A percentile compares a stretch with the other conserved stretches of the same genome.
Evolutionary conservation across 2,329 filamentous ascomycete species (phyloP).

Genomic region (Xylaria sp.): DNA sequence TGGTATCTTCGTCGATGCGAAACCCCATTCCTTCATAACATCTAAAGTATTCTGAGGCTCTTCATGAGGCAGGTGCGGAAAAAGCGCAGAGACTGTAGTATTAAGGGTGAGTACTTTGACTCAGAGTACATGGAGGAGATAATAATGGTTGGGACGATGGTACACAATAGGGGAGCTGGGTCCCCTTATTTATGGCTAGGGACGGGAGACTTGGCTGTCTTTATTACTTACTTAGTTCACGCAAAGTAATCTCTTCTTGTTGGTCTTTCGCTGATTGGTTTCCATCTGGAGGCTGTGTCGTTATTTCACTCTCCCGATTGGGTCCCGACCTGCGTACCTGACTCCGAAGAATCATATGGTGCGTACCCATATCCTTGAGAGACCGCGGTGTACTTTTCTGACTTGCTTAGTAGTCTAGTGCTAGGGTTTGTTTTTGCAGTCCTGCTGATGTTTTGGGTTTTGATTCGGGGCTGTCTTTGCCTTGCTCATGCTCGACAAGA

Average conservation of each 20-base stretch:
- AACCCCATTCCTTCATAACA: slow-evolving; percentile 23
- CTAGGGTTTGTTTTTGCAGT: not conserved
- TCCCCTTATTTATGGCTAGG: not conserved
- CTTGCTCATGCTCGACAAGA: not conserved
- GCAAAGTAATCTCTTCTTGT: slow-evolving; percentile 18
- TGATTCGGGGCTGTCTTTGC: not conserved
- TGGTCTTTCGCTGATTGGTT: slow-evolving; percentile 6
- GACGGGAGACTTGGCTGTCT: too few species aligned
- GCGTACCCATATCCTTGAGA: not conserved
- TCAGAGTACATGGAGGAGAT: not conserved
- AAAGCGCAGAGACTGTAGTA: slow-evolving; percentile 18
- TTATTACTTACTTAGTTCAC: slow-evolving; percentile 28
- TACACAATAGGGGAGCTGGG: not conserved
- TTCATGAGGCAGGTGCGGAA: slow-evolving; percentile 27
- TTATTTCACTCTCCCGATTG: not conserved
- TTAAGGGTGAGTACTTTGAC: not conserved
- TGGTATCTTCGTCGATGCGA: not conserved
- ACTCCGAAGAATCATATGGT: slow-evolving; percentile 12
- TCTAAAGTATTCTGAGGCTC: not conserved
- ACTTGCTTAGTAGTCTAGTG: not conserved
- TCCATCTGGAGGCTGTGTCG: not conserved
- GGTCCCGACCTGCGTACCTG: not conserved
- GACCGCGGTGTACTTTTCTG: not conserved
- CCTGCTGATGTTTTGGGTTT: not conserved
- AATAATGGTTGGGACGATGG: too few species aligned